Conservation (phyloP, 1,139 yeast genomes). For the Nakaseomyces glabratus region DNA sequence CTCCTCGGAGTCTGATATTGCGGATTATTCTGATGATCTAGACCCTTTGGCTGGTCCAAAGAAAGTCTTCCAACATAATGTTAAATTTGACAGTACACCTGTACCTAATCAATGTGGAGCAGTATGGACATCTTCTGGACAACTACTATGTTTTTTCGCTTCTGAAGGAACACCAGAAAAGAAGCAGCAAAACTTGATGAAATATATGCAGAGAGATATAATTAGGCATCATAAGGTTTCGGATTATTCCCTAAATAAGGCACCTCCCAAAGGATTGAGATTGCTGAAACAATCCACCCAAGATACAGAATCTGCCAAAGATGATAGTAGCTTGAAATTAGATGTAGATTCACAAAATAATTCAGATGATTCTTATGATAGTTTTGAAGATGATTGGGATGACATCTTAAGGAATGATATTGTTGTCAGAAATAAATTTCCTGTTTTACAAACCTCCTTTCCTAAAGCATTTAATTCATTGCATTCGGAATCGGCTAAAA, state of each 20-base stretch:
- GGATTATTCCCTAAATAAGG: no score
- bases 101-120: conserved; percentile 93
- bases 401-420: conserved; percentile 34
- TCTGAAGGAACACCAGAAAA: conserved; percentile 38
- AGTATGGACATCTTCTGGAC: conserved; percentile 72
- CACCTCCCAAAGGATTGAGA: no score
- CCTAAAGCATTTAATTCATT: conserved; percentile 21
- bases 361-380: conserved; percentile 31
- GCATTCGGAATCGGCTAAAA: conserved; percentile 24
- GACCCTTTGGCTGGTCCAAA: conserved; percentile 15
- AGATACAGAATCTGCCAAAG: conserved; percentile 2
- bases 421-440: conserved; percentile 31
- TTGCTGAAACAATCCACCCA: neutral
- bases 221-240: neutral
- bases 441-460: conserved; percentile 24
- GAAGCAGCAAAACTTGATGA: conserved; percentile 33
- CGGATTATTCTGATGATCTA: conserved; percentile 22
- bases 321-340: neutral
- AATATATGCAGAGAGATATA: conserved; percentile 39
- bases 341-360: neutral
- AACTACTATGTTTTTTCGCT: conserved; percentile 74
- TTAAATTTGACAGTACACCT: conserved; percentile 70
- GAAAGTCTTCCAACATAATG: conserved; percentile 14
- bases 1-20: conserved; percentile 22
- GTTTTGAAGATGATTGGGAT: conserved; percentile 36